phyloP scores from a whole-genome alignment of 352 stramenopile species.

The Phytophthora quininea region DNA sequence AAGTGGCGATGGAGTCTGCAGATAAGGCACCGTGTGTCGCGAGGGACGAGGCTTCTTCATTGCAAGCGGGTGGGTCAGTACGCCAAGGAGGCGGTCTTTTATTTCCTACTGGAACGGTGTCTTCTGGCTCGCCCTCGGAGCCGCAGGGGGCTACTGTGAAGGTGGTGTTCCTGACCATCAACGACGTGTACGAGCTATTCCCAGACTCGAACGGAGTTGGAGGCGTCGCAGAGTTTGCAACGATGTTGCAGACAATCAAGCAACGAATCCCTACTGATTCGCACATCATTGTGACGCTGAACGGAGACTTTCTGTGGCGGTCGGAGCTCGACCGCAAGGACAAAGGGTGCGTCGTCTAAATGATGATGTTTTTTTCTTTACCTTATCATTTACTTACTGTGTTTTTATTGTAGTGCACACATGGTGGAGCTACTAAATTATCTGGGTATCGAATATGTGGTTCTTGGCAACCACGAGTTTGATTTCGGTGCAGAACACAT shows the following conservation, averaged over 20 bases:
- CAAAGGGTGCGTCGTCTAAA: slow-evolving; percentile 59
- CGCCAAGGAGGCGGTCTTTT: neutral
- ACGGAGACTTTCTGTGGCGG: slow-evolving; percentile 75
- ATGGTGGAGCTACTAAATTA: slow-evolving; percentile 73
- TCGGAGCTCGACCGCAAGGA: slow-evolving; percentile 67
- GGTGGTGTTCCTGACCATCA: slow-evolving; percentile 69
- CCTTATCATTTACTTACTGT: slow-evolving; percentile 8
- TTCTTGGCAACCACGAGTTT: slow-evolving; percentile 85
- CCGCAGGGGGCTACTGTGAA: slow-evolving; percentile 14
- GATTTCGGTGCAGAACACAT: slow-evolving; percentile 61
- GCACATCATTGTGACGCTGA: slow-evolving; percentile 64
- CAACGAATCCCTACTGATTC: slow-evolving; percentile 29
- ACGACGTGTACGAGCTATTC: slow-evolving; percentile 77
- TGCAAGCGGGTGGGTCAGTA: neutral
- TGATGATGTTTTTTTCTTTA: neutral
- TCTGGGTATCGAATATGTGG: slow-evolving; percentile 63
- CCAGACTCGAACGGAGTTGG: slow-evolving; percentile 32
- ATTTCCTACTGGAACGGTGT: slow-evolving; percentile 9
- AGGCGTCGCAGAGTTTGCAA: slow-evolving; percentile 61
- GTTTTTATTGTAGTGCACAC: slow-evolving; percentile 36
- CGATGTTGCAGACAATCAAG: slow-evolving; percentile 45
- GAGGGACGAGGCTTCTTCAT: neutral
- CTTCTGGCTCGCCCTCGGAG: slow-evolving; percentile 1
- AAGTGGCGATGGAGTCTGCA: slow-evolving; percentile 13
- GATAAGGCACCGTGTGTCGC: neutral